These are phyloP conservation scores for Ophiostoma novo-ulmi DNA, from an alignment of 2,329 filamentous ascomycete species.

Conservation along the genomic window DNA sequence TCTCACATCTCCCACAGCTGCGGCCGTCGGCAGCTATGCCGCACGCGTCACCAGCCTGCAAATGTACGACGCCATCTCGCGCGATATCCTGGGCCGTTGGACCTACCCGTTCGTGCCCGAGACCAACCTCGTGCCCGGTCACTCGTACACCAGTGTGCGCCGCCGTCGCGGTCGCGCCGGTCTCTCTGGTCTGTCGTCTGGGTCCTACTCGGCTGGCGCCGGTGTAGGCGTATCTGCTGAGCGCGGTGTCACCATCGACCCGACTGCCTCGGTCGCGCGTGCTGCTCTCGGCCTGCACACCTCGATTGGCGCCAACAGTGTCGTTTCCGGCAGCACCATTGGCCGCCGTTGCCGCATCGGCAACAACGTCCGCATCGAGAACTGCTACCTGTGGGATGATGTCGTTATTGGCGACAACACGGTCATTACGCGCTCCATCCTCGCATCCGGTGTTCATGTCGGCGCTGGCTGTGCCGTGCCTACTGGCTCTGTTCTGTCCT, in stretches of 20 bases:
- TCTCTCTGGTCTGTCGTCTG: neutral
- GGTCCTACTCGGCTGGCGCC: neutral
- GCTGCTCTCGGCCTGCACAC: constrained; percentile 74
- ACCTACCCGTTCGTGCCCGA: constrained; percentile 85
- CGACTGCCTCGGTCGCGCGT: constrained; percentile 63
- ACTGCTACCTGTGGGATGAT: constrained; percentile 86
- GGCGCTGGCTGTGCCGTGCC: constrained; percentile 66
- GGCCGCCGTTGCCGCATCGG: constrained; percentile 84
- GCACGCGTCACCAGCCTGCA: constrained; percentile 80
- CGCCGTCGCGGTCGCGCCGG: constrained; percentile 35
- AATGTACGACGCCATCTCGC: constrained; percentile 83
- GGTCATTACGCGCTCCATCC: constrained; percentile 64
- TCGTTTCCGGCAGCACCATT: constrained; percentile 70
- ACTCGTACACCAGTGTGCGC: constrained; percentile 67
- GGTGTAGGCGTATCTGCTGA: constrained; percentile 64
- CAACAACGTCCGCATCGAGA: constrained; percentile 69
- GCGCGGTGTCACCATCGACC: constrained; percentile 66
- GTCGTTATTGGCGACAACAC: constrained; percentile 70
- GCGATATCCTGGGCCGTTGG: constrained; percentile 82
- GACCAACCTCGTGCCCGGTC: constrained; percentile 72
- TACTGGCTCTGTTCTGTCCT: constrained; percentile 72
- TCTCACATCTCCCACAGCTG: neutral
- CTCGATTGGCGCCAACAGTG: constrained; percentile 65
- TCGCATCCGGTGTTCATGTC: constrained; percentile 67
- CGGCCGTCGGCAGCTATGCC: constrained; percentile 56